phyloP scores from a whole-genome alignment of 768 basidiomycete genomes.

The Mrakia frigida region DNA sequence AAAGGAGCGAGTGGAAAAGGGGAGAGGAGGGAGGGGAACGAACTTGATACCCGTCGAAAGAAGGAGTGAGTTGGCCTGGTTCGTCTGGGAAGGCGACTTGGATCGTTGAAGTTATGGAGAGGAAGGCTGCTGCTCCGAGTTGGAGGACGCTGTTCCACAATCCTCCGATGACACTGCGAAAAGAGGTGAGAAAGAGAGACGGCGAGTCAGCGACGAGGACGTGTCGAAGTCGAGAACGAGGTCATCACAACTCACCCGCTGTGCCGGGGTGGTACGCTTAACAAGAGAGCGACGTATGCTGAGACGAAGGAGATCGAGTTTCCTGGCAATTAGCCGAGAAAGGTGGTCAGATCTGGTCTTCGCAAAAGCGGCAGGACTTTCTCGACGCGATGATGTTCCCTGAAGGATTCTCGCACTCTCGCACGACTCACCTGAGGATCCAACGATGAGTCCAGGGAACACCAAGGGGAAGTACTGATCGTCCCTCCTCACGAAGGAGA shows the following conservation, averaged over 20 bases:
- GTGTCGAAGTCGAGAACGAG: not conserved
- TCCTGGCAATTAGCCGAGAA: not conserved
- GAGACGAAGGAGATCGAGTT: not conserved
- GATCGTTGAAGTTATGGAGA: slow-evolving; percentile 5
- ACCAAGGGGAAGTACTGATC: not conserved
- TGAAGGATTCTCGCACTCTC: too few relatives aligned
- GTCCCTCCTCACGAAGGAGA: not conserved
- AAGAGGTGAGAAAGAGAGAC: not conserved
- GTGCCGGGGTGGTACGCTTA: not conserved
- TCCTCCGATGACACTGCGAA: not conserved
- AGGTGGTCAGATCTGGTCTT: not conserved
- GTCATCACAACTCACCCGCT: not conserved
- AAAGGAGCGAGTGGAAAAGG: not conserved
- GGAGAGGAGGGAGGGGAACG: not conserved
- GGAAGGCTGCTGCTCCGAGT: not conserved
- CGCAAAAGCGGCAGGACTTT: too few relatives aligned
- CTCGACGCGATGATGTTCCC: too few relatives aligned
- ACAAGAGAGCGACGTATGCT: not conserved
- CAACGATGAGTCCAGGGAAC: not conserved
- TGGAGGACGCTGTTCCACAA: not conserved
- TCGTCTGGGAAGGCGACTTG: not conserved
- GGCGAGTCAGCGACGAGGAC: not conserved
- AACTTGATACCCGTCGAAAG: not conserved
- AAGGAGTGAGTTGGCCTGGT: not conserved
- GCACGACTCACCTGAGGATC: not conserved